A percentile compares a stretch with the other conserved stretches of the same genome.
phyloP scores from a whole-genome alignment of 345 rosid genomes.

The Brassica incana region DNA sequence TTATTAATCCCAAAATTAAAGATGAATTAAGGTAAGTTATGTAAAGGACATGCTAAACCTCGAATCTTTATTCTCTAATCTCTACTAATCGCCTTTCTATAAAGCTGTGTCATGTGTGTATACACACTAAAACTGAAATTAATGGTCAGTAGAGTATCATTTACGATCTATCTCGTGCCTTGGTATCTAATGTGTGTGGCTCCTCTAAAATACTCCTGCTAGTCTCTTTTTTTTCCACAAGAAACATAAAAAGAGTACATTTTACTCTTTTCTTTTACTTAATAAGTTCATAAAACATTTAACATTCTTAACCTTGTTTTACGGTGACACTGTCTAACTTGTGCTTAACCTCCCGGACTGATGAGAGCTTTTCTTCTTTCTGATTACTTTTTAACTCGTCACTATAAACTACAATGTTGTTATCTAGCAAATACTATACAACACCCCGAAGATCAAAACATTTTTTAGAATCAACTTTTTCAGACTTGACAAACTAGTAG shows the following conservation, averaged over 20 bases:
- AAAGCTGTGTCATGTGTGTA: conserved; percentile 4
- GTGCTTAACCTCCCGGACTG: background rate
- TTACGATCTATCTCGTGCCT: background rate
- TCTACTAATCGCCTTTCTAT: background rate
- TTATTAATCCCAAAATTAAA: background rate
- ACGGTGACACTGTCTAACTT: too few relatives aligned
- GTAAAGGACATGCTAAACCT: conserved; percentile 4
- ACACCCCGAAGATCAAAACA: background rate
- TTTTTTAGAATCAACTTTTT: background rate
- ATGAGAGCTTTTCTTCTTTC: background rate
- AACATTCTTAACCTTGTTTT: background rate
- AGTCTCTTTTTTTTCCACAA: too few relatives aligned
- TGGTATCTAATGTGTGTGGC: background rate
- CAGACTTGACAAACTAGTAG: background rate
- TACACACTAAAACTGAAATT: background rate
- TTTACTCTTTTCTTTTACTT: too few relatives aligned
- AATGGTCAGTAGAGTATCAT: background rate
- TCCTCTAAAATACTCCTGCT: background rate
- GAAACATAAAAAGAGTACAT: background rate
- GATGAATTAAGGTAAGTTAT: background rate
- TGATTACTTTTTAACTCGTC: background rate
- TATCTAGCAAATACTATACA: background rate
- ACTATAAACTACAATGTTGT: background rate
- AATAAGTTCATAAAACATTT: background rate
- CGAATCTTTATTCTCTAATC: background rate